phyloP scores from a whole-genome alignment of 768 basidiomycete species.

The Lentinula guzmanii region DNA sequence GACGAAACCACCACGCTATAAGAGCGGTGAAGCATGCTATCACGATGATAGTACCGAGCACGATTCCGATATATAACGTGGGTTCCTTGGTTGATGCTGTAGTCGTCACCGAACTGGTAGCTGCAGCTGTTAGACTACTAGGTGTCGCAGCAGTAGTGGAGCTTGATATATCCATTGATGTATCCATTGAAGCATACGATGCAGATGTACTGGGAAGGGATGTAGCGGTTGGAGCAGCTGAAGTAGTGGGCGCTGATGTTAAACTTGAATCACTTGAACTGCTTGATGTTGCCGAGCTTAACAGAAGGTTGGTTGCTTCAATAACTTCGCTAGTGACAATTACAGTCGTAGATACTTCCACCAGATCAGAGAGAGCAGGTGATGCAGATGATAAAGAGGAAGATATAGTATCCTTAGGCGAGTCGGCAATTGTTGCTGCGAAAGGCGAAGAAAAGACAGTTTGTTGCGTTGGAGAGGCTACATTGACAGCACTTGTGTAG shows the following conservation, averaged over 20 bases:
- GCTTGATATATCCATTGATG: not conserved
- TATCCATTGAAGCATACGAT: not conserved
- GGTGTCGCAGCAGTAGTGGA: not conserved
- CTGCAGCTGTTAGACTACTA: not conserved
- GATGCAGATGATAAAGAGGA: not conserved
- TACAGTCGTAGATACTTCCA: not conserved
- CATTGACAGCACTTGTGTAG: not conserved
- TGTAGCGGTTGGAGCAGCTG: not conserved
- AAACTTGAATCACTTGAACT: not conserved
- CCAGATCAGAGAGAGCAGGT: not conserved
- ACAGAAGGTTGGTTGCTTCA: not conserved
- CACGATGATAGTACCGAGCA: constrained; percentile 40
- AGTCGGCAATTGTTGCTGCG: not conserved
- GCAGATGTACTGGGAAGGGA: not conserved
- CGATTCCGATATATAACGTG: constrained; percentile 45
- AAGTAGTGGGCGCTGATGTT: not conserved
- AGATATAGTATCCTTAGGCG: not conserved
- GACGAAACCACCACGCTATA: constrained; percentile 43
- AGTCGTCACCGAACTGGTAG: not conserved
- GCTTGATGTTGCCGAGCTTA: not conserved
- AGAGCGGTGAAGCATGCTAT: constrained; percentile 39
- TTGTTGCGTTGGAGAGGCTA: not conserved
- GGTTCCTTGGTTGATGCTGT: constrained; percentile 10
- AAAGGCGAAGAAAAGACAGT: not conserved
- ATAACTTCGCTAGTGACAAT: not conserved